Evolutionary conservation across 176 grass and related monocot genomes (phyloP).

Genomic region (Oryza punctata): DNA sequence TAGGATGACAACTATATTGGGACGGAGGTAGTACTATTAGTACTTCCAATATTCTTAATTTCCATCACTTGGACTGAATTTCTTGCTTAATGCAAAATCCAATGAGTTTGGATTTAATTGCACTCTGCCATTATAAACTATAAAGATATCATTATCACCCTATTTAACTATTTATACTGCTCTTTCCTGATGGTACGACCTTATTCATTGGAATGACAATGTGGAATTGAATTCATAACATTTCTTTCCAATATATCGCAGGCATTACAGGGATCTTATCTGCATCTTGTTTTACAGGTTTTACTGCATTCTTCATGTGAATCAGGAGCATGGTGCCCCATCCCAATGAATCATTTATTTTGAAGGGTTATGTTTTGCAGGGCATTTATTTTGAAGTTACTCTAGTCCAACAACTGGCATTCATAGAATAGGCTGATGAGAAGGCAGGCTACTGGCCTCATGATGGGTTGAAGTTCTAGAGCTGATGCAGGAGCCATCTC

Average conservation of each 20-base stretch:
- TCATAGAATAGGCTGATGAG: too few species aligned
- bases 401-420: neutral
- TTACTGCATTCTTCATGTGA: neutral
- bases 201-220: too few species aligned
- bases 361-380: neutral
- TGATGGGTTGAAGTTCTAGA: neutral
- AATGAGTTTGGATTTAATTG: neutral
- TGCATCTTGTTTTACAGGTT: neutral
- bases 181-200: neutral
- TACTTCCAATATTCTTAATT: neutral
- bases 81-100: constrained; percentile 7
- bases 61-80: neutral
- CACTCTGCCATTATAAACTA: neutral
- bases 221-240: neutral
- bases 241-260: neutral
- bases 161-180: neutral
- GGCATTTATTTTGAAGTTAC: neutral
- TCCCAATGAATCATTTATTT: neutral
- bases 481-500: neutral
- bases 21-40: neutral
- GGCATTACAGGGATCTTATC: neutral
- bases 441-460: too few species aligned
- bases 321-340: neutral
- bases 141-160: too few species aligned
- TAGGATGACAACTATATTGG: too few species aligned